A percentile compares a stretch with the other conserved stretches of the same genome.
These are phyloP conservation scores for Handroanthus guayacan DNA, from an alignment of 257 asterid species.

Conservation along the genomic window DNA sequence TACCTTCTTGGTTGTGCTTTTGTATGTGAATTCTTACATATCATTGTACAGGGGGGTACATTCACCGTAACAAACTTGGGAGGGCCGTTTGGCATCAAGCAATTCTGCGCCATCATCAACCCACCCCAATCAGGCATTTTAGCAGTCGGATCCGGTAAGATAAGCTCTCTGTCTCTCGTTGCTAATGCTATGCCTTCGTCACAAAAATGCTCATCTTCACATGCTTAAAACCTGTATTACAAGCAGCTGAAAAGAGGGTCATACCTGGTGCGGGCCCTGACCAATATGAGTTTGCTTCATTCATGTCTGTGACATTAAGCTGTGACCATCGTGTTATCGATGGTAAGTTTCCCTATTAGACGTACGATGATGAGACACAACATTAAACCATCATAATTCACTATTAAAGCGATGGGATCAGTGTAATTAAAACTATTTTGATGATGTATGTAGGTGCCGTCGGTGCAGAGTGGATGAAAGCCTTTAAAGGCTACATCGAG, in stretches of 20 bases:
- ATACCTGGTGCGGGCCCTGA: background rate
- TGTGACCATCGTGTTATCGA: conserved; percentile 7
- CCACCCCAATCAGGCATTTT: conserved; percentile 11
- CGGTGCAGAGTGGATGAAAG: conserved; percentile 6
- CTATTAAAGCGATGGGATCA: background rate
- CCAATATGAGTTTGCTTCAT: background rate
- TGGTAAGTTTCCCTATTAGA: background rate
- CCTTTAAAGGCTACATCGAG: background rate
- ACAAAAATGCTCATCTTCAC: background rate
- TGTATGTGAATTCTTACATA: background rate
- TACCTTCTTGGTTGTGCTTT: no score
- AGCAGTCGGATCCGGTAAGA: background rate
- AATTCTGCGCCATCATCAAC: background rate
- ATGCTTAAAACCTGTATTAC: background rate
- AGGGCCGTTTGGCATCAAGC: conserved; percentile 12
- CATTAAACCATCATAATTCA: background rate
- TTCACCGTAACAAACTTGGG: conserved; percentile 15
- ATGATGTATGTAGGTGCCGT: conserved; percentile 55
- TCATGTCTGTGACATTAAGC: background rate
- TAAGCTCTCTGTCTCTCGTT: background rate
- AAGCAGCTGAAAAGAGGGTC: conserved; percentile 1
- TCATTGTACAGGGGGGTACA: background rate
- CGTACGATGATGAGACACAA: background rate
- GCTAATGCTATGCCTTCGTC: background rate
- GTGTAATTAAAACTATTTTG: conserved; percentile 4